A percentile compares a stretch with the other conserved stretches of the same genome.
These are phyloP conservation scores for Ganoderma multipileum DNA, from an alignment of 1,284 basidiomycete species.

Conservation along the genomic window DNA sequence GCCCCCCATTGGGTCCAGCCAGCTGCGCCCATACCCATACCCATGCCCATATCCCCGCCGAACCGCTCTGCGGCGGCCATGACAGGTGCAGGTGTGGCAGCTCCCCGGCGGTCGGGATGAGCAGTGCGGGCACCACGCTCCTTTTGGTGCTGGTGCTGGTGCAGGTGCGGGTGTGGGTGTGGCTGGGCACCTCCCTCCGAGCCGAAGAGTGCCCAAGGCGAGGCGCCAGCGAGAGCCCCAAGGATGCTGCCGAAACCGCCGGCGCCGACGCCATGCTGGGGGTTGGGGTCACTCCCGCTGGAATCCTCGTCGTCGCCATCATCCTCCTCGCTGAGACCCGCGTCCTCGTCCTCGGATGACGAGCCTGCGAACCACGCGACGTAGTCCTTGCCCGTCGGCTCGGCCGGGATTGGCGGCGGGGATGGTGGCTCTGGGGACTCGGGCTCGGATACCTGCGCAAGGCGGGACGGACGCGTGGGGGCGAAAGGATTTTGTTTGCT, in stretches of 20 bases:
- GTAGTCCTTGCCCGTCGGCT: conserved; percentile 26
- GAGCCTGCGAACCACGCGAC: conserved; percentile 30
- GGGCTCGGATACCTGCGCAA: conserved; percentile 26
- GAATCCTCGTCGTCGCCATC: conserved; percentile 26
- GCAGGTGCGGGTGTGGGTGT: background rate
- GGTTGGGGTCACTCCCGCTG: conserved; percentile 7
- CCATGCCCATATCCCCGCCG: background rate
- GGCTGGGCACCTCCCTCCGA: conserved; percentile 9
- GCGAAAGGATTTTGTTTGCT: conserved; percentile 27
- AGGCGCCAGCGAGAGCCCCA: conserved; percentile 24
- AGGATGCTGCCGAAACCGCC: conserved; percentile 17
- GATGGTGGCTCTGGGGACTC: conserved; percentile 28
- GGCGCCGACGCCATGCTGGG: background rate
- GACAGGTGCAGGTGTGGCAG: conserved; percentile 19
- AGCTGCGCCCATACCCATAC: conserved; percentile 2
- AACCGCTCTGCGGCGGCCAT: conserved; percentile 17
- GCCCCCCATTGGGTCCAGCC: conserved; percentile 17
- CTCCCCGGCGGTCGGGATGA: conserved; percentile 22
- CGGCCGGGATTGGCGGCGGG: conserved; percentile 16
- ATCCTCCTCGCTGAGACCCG: conserved; percentile 23
- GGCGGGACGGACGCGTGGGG: conserved; percentile 27
- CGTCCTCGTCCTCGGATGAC: conserved; percentile 29
- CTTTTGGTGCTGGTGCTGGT: conserved; percentile 3
- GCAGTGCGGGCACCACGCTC: conserved; percentile 20
- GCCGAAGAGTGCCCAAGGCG: conserved; percentile 29